Evolutionary conservation across 192 early-diverging fungal genomes (phyloP), one percentile per base, ranked within the genome.

Genomic region (Physocladia obscura): DNA sequence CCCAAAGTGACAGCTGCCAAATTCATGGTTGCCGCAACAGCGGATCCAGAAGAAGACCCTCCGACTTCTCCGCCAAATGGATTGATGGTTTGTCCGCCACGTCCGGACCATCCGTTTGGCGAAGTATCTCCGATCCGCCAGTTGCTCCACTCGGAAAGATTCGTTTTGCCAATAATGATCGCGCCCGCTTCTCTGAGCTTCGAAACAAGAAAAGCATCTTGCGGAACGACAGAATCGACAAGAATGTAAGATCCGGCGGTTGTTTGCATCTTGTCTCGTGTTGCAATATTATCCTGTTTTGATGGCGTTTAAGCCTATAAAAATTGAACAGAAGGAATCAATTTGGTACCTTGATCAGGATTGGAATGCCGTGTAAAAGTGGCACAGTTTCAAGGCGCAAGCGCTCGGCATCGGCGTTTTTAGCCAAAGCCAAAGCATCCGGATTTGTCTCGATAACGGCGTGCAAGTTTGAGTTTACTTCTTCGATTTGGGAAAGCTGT

Each of bases 101-200:
- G 76, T 26, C 75, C 57, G 13, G 76, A 74, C 77, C 77, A 78
- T 19, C 77, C 76, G 37, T 58, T 67, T 3, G 47, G 21, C 3
- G 48, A 35, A 19, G 24, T 24, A 5, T 24, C 30, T 21, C 40
- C 24, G 8, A 57, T 50, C 3, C 70, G 48, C 32, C 19, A 73
- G 70, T 78, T 77, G 57, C 76, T 57, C 75, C 74, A 78, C 38
- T 78, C 61, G 15, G 77, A 69, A 17, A 78, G 17, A 49, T 78
- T 78, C 22, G 77, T 69, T 35, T 78, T 78, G n/a, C 75, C 75
- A 1, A 76, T 26, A 40, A 76, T 49, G 35, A 76, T 56, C 21
- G 75, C 75, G 27, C 75, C 75, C 24, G 73, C 71, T 58, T 51
- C 51, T 34, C 76, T 60, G 39, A 77, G 55, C 54, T 59, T 37